Conservation (phyloP, 2,329 filamentous ascomycete genomes). For the Fusarium sp. region DNA sequence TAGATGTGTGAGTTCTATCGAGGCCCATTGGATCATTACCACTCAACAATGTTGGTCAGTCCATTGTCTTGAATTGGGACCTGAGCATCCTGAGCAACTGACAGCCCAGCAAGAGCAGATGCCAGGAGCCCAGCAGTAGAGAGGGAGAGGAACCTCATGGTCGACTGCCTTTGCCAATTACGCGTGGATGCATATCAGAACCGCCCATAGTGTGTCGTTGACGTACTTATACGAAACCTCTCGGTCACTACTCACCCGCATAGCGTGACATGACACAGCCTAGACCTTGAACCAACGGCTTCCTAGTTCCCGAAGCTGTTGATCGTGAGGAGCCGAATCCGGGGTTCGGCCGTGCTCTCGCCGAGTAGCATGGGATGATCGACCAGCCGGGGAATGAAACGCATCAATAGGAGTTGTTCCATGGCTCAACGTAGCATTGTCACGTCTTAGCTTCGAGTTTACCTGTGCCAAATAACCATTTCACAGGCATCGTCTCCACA, state of each 20-base stretch:
- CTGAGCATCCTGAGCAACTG: slow-evolving; percentile 12
- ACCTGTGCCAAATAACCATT: slow-evolving; percentile 11
- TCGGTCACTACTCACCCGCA: slow-evolving; percentile 19
- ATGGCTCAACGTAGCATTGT: slow-evolving; percentile 19
- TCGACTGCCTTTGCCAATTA: neutral
- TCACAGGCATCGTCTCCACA: slow-evolving; percentile 17
- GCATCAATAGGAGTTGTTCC: slow-evolving; percentile 36
- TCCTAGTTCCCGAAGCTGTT: slow-evolving; percentile 15
- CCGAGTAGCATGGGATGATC: slow-evolving; percentile 22
- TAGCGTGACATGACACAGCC: slow-evolving; percentile 17
- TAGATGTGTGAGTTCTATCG: rapidly evolving
- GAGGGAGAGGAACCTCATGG: slow-evolving; percentile 28
- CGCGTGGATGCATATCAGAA: neutral
- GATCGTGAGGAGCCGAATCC: slow-evolving; percentile 10
- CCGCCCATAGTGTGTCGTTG: neutral
- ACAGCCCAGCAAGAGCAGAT: slow-evolving; percentile 16
- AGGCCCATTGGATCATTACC: neutral
- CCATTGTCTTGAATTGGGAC: slow-evolving; percentile 30
- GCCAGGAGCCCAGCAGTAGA: slow-evolving; percentile 24
- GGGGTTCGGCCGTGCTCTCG: slow-evolving; percentile 27
- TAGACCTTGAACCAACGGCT: neutral
- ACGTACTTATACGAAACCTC: slow-evolving; percentile 10
- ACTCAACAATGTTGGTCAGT: slow-evolving; percentile 25
- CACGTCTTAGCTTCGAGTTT: neutral
- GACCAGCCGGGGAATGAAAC: slow-evolving; percentile 12